Evolutionary conservation across 257 asterid species (phyloP), one percentile per base, ranked within the genome.

Genomic region (Schizonepeta tenuifolia): DNA sequence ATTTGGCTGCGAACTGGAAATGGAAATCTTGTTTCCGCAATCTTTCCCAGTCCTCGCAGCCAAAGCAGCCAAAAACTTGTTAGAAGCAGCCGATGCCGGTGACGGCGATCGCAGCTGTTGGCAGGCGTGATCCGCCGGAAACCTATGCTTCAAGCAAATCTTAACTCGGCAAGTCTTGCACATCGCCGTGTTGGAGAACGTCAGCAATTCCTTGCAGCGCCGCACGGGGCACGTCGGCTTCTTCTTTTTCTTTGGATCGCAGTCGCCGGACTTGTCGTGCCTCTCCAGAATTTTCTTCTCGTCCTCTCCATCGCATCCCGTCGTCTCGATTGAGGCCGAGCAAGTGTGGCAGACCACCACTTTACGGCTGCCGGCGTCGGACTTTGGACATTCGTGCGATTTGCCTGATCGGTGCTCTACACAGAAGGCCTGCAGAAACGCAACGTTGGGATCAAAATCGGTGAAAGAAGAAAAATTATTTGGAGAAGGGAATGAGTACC

Each of bases 231-330:
- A 94, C 1, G 70, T 83, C 12, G 88, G 83, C 71, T 88, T 94
- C 74, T 81, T 80, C 91, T 87, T 91, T 90, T 80, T 94, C 80
- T 59, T 84, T 2, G 98, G 96, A 51, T 94, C 93, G 64, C 99
- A 94, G 18, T 83, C 87, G 22, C 92, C 89, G 5, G 96, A 91
- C 56, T 76, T 81, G 63, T 78, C 86, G 61, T 94, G 99, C 75
- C 76, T 85, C 70, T 73, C 83, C 60, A 91, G 67, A 50, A 87
- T 56, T 5, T 65, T 71, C 81, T 80, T 87, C 84, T 84, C 96
- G 0, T 83, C 96, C 43, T 81, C 85, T 20, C 79, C 83, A 49
- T 14, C 46, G 22, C 8, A 61, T 2, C 96, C 96, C 0, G 96
- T 91, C 43, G 89, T 87, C 81, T 94, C 97, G 35, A 94, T 75